Base-by-base conservation (phyloP, 108 stramenopile genomes). In the Skeletonema menzelii region DNA sequence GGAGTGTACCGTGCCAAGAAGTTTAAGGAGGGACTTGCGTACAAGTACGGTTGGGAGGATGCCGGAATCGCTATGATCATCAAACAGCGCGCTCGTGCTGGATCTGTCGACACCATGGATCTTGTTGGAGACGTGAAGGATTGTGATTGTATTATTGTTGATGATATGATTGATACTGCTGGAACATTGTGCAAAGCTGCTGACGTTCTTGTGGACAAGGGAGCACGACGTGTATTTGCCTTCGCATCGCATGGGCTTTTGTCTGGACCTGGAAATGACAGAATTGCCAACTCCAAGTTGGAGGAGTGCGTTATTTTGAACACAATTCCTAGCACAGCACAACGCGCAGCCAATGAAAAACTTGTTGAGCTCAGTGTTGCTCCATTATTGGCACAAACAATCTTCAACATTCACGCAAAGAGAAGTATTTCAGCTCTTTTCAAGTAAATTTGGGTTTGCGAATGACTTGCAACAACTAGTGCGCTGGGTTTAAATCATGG, bases 131-230 rank as follows among this genome's bases (percentile, higher is more conserved):
- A 96, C 63, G 99, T 99, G 38, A 89, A 85, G 55, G 97, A 96
- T 82, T 97, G 94, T 64, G 99, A 99, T 80, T 97, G 95, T 63
- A 97, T 99, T 69, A 94, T 99, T 64, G 99, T 99, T 14, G 99
- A 99, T 78, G 99, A 99, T 79, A 99, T 99, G 95, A 98, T 99
- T 75, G 98, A 99, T 86, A 99, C 99, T 20, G 99, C 97, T 30
- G 98, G 99, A 37, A 99, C 99, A 3, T 87, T 99, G 26, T 98
- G 98, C 86, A 98, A 97, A 85, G 99, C 99, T 31, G 98, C 98
- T 13, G 96, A 97, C 77, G 95, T 97, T 40, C 84, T 99, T 49
- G 83, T 88, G 56, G 91, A 84, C 32, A 91, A 95, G 65, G 99
- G 99, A 22, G 98, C 99, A 13, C 84, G 94, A 31, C 90, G 98